Percentiles rank a stretch among this genome's conserved stretches.
Evolutionary conservation across 2,329 filamentous ascomycete species (phyloP).

Genomic region (Xylariaceae sp.): DNA sequence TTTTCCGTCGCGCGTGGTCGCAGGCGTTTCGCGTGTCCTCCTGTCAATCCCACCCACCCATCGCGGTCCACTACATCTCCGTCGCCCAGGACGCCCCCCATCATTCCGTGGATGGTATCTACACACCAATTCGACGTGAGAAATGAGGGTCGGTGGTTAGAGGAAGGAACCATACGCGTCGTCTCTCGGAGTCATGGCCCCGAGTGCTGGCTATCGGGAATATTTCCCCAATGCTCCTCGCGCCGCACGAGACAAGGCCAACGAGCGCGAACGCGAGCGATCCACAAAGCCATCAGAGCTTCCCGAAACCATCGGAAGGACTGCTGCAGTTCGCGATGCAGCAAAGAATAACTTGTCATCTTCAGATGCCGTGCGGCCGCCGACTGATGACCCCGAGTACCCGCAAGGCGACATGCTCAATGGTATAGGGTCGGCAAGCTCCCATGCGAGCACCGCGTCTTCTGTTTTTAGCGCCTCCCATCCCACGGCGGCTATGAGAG

Average conservation of each 20-base stretch:
- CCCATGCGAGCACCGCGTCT: conserved; percentile 61
- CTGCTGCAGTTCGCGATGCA: conserved; percentile 24
- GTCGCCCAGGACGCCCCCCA: conserved; percentile 11
- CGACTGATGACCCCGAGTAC: conserved; percentile 50
- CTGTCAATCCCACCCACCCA: conserved; percentile 7
- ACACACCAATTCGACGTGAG: conserved; percentile 28
- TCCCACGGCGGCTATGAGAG: conserved; percentile 32
- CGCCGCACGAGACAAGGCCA: conserved; percentile 50
- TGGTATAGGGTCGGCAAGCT: conserved; percentile 65
- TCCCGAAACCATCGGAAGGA: conserved; percentile 21
- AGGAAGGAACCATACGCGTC: conserved; percentile 42
- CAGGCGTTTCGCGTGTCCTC: conserved; percentile 25
- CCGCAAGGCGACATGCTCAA: conserved; percentile 59
- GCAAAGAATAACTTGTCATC: conserved; percentile 26
- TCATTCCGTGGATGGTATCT: conserved; percentile 30
- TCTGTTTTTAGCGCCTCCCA: conserved; percentile 58
- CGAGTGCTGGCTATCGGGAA: conserved; percentile 80
- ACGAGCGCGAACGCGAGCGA: conserved; percentile 55
- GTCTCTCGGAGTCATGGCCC: conserved; percentile 53
- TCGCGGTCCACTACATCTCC: conserved; percentile 15
- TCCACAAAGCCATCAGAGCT: conserved; percentile 28
- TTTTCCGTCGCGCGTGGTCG: conserved; percentile 29
- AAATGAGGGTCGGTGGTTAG: conserved; percentile 51
- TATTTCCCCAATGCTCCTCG: conserved; percentile 77
- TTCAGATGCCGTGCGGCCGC: conserved; percentile 29